These are phyloP conservation scores for Posidonia oceanica DNA, from an alignment of 116 monocot genomes.

Conservation along the genomic window DNA sequence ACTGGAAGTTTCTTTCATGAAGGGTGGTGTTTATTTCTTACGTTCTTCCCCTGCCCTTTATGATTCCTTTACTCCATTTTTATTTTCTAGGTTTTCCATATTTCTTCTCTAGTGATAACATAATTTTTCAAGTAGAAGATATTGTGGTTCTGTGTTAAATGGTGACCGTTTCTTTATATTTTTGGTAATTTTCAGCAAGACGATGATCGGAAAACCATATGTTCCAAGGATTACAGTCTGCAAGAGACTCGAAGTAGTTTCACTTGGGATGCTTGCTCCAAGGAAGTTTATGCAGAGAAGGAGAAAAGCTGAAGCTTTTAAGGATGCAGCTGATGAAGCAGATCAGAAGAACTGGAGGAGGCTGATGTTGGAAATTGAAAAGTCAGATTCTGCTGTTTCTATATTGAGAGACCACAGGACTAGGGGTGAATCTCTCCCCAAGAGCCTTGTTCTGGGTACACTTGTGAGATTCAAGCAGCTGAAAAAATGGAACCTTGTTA, in stretches of 20 bases:
- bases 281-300: conserved; percentile 85
- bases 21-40: too few relatives aligned
- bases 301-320: conserved; percentile 55
- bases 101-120: too few relatives aligned
- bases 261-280: conserved; percentile 67
- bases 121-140: neutral
- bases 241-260: conserved; percentile 46
- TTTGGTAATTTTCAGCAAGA: conserved; percentile 26
- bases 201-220: conserved; percentile 13
- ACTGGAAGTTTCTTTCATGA: too few relatives aligned
- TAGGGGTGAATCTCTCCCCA: conserved; percentile 46
- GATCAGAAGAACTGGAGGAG: conserved; percentile 75
- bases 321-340: conserved; percentile 61
- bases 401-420: conserved; percentile 40
- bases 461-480: conserved; percentile 88
- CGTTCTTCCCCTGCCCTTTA: too few relatives aligned
- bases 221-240: conserved; percentile 16
- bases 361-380: conserved; percentile 81
- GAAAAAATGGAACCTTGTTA: conserved; percentile 79
- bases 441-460: conserved; percentile 78
- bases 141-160: neutral
- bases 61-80: too few relatives aligned
- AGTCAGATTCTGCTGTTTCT: conserved; percentile 53
- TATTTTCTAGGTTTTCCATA: too few relatives aligned
- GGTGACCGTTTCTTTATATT: neutral